Conservation (phyloP, 202 grass and related monocot genomes). For the Zizania palustris region DNA sequence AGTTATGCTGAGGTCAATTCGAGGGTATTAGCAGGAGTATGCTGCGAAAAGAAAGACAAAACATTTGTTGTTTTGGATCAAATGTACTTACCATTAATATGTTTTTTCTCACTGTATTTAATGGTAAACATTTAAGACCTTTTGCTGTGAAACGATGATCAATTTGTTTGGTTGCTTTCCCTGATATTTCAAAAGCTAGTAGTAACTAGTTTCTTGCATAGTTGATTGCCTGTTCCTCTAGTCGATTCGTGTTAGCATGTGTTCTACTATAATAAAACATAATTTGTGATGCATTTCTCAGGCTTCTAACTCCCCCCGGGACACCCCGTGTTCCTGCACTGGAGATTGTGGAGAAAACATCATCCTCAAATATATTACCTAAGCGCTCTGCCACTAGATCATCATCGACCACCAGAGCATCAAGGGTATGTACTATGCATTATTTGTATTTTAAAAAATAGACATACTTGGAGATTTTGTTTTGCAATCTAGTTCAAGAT, state of each 20-base stretch:
- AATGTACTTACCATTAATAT: neutral
- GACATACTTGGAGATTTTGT: neutral
- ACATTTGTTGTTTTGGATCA: neutral
- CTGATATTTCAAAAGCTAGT: neutral
- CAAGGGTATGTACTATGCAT: slow-evolving; percentile 62
- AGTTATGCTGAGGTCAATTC: neutral
- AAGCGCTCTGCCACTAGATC: slow-evolving; percentile 68
- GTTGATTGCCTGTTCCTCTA: slow-evolving; percentile 24
- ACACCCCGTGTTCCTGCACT: slow-evolving; percentile 69
- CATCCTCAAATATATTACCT: slow-evolving; percentile 56
- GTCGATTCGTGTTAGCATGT: neutral
- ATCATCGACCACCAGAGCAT: slow-evolving; percentile 75
- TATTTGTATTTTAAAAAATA: neutral
- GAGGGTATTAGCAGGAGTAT: slow-evolving; percentile 1
- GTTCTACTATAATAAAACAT: slow-evolving; percentile 16
- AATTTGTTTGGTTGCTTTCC: slow-evolving; percentile 21
- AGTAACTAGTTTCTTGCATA: neutral
- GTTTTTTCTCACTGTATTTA: neutral
- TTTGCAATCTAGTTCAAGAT: slow-evolving; percentile 6
- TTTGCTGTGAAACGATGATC: neutral
- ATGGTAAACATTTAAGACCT: neutral
- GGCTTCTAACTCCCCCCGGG: slow-evolving; percentile 95
- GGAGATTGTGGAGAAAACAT: slow-evolving; percentile 61
- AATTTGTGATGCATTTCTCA: slow-evolving; percentile 40
- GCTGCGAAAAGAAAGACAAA: neutral